Conservation (phyloP, 2,329 filamentous ascomycete species). For the Colletotrichum brevisporum region DNA sequence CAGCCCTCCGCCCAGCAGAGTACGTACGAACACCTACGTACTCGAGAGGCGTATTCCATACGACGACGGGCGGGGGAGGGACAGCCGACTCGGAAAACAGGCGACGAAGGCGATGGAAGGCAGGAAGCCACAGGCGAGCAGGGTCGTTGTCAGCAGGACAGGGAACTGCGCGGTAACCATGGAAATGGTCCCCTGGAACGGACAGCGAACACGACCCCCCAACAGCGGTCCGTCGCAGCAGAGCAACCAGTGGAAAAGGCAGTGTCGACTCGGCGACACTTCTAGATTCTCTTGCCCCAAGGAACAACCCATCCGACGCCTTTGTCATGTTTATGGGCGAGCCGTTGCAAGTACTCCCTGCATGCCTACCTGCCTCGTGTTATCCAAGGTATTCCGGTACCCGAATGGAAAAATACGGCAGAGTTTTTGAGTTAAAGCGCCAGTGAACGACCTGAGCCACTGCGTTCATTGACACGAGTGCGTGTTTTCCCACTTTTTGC, state of each 20-base stretch:
- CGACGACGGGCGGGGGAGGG: background rate
- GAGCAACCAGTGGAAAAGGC: constrained; percentile 10
- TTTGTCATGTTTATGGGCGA: constrained; percentile 31
- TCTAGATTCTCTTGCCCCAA: constrained; percentile 25
- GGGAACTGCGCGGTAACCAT: constrained; percentile 24
- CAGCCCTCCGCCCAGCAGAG: constrained; percentile 19
- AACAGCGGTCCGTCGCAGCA: background rate
- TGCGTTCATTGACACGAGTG: constrained; percentile 23
- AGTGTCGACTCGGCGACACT: constrained; percentile 24
- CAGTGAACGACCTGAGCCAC: background rate
- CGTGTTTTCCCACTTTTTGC: constrained; percentile 31
- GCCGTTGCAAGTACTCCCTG: too few species aligned
- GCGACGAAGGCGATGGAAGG: constrained; percentile 18
- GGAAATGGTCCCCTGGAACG: constrained; percentile 25
- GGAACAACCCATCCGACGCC: constrained; percentile 17
- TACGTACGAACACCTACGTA: background rate
- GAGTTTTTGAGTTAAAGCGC: constrained; percentile 24
- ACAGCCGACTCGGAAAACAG: background rate
- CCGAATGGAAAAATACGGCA: constrained; percentile 7
- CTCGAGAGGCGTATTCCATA: background rate
- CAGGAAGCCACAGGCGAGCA: background rate
- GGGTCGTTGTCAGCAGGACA: constrained; percentile 13
- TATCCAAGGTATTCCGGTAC: too few species aligned
- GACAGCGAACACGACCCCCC: constrained; percentile 7
- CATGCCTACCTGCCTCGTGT: too few species aligned